Conservation (phyloP, 2,329 filamentous ascomycete species). For the Colletotrichum salicis region DNA sequence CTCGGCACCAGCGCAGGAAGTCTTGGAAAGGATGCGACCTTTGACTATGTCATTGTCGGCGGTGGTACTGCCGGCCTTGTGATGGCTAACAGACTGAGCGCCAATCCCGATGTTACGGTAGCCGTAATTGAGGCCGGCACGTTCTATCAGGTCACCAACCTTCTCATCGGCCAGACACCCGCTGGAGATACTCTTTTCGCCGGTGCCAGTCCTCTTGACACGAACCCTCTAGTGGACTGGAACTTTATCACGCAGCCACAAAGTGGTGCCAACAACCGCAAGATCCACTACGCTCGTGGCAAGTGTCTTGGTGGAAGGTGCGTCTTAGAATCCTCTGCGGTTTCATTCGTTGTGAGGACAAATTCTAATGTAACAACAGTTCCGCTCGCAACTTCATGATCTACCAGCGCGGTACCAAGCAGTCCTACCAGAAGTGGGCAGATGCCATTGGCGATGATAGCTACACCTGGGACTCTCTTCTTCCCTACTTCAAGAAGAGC, state of each 20-base stretch:
- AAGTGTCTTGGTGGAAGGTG: conserved; percentile 46
- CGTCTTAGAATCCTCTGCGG: not conserved
- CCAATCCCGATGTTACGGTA: conserved; percentile 42
- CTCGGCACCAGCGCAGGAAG: conserved; percentile 25
- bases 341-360: not conserved
- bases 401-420: conserved; percentile 41
- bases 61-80: conserved; percentile 51
- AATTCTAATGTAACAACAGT: not conserved
- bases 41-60: conserved; percentile 45
- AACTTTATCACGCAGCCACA: conserved; percentile 42
- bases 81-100: conserved; percentile 45
- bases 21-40: conserved; percentile 28
- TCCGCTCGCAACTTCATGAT: conserved; percentile 44
- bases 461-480: conserved; percentile 43
- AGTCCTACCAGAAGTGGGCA: conserved; percentile 45
- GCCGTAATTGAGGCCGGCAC: conserved; percentile 52
- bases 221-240: conserved; percentile 44
- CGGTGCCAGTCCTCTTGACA: conserved; percentile 20
- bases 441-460: conserved; percentile 43
- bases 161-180: conserved; percentile 40
- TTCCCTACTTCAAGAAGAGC: conserved; percentile 47
- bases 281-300: conserved; percentile 50
- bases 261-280: conserved; percentile 39
- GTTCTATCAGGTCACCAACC: conserved; percentile 46
- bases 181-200: conserved; percentile 20